Conservation (phyloP, 2,329 filamentous ascomycete species). For the Berkeleyomyces basicola region DNA sequence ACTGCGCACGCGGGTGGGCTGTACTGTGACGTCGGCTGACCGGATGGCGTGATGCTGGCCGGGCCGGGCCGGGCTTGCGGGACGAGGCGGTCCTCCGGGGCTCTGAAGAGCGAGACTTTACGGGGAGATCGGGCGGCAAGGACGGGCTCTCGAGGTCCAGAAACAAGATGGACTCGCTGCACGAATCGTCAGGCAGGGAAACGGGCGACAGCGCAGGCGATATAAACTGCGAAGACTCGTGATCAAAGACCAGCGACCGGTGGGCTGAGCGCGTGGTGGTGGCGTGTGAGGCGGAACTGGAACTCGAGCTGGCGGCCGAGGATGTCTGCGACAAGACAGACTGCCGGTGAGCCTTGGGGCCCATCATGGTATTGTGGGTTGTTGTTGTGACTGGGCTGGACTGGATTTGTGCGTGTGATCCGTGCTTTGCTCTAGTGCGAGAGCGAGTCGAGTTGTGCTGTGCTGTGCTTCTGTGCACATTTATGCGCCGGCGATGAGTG, state of each 20-base stretch:
- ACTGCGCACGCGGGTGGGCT: neutral
- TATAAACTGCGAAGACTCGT: slow-evolving; percentile 13
- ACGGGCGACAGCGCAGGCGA: slow-evolving; percentile 10
- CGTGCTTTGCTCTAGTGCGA: neutral
- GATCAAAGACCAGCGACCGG: slow-evolving; percentile 11
- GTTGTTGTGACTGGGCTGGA: neutral
- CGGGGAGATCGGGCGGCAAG: neutral
- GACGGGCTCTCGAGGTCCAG: slow-evolving; percentile 6
- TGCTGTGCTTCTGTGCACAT: neutral
- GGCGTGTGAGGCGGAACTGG: neutral
- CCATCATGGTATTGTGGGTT: neutral
- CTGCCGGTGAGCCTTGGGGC: slow-evolving; percentile 1
- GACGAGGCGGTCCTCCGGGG: neutral
- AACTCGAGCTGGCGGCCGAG: slow-evolving; percentile 1
- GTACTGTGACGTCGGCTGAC: neutral
- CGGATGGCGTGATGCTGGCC: neutral
- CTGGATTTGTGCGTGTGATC: neutral
- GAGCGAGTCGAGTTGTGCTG: neutral
- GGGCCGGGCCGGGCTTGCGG: neutral
- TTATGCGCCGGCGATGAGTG: neutral
- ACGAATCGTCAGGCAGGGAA: slow-evolving; percentile 4
- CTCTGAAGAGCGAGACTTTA: neutral
- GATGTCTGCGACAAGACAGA: slow-evolving; percentile 12
- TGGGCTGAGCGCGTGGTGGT: neutral
- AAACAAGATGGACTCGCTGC: slow-evolving; percentile 4